phyloP scores from a whole-genome alignment of 176 grass and related monocot species.

The Zea luxurians region DNA sequence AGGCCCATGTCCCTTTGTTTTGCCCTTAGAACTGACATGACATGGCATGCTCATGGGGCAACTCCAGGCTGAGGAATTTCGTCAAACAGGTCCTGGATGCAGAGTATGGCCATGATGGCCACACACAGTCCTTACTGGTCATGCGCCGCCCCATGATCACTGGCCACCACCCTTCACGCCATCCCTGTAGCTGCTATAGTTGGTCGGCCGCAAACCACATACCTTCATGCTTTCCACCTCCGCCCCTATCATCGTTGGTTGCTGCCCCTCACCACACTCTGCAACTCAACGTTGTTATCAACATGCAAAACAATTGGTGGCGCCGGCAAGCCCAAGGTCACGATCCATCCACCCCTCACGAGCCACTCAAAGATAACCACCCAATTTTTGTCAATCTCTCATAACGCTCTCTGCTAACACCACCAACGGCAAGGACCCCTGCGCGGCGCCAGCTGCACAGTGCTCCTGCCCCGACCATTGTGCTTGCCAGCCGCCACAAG shows the following conservation, averaged over 20 bases:
- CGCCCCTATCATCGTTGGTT: background rate
- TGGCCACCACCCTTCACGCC: background rate
- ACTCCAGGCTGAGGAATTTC: no score
- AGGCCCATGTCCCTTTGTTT: background rate
- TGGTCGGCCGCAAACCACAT: background rate
- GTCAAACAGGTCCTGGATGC: background rate
- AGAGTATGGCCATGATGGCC: background rate
- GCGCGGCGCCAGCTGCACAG: background rate
- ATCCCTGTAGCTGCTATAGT: background rate
- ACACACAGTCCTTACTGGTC: background rate
- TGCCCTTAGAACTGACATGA: background rate
- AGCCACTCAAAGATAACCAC: background rate
- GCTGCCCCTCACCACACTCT: background rate
- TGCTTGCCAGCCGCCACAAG: background rate
- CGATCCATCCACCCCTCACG: background rate
- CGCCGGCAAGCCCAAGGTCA: background rate
- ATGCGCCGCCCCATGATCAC: background rate
- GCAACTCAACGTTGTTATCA: background rate
- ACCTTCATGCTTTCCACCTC: background rate
- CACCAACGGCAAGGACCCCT: background rate
- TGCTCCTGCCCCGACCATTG: background rate
- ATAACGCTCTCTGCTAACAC: background rate
- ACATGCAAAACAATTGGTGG: background rate
- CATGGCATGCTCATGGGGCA: background rate
- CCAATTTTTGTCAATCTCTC: background rate